A percentile compares a stretch with the other conserved stretches of the same genome.
Evolutionary conservation across 2,329 filamentous ascomycete species (phyloP).

Genomic region (Microdochium trichocladiopsis): DNA sequence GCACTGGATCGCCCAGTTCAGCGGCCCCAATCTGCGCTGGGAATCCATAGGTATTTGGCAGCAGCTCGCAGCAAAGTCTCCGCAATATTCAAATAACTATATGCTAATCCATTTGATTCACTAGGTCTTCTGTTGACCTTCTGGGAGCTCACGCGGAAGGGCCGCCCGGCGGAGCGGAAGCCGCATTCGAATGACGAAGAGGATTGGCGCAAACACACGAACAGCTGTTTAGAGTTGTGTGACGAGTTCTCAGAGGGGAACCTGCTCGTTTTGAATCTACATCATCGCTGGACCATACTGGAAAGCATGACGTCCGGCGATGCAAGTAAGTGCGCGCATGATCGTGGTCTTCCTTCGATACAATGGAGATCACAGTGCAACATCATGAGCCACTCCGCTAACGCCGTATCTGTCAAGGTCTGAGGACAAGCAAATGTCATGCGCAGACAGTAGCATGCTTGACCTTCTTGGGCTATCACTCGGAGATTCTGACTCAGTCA

Average conservation of each 20-base stretch:
- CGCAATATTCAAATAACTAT: not conserved
- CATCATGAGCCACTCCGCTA: too few relatives aligned
- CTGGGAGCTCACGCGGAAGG: not conserved
- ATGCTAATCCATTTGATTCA: not conserved
- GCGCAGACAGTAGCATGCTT: slow-evolving; percentile 14
- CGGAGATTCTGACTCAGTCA: slow-evolving; percentile 26
- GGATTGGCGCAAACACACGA: not conserved
- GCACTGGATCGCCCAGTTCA: slow-evolving; percentile 31
- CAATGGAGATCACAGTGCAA: too few relatives aligned
- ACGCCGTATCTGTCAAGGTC: slow-evolving; percentile 6
- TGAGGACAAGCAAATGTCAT: slow-evolving; percentile 15
- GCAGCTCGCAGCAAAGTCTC: not conserved
- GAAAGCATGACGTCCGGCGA: slow-evolving; percentile 14
- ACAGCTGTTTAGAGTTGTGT: not conserved
- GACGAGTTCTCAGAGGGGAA: not conserved
- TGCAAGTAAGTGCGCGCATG: slow-evolving; percentile 12
- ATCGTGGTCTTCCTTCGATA: too few relatives aligned
- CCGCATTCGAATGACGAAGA: not conserved
- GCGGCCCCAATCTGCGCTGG: slow-evolving; percentile 31
- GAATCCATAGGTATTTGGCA: slow-evolving; percentile 26
- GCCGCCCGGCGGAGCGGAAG: not conserved
- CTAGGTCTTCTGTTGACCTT: slow-evolving; percentile 20
- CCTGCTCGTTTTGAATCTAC: not conserved
- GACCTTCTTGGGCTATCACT: slow-evolving; percentile 44
- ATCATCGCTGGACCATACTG: slow-evolving; percentile 8